These are phyloP conservation scores for Lichtheimia ramosa DNA, from an alignment of 371 early-diverging fungal species.

Conservation along the genomic window DNA sequence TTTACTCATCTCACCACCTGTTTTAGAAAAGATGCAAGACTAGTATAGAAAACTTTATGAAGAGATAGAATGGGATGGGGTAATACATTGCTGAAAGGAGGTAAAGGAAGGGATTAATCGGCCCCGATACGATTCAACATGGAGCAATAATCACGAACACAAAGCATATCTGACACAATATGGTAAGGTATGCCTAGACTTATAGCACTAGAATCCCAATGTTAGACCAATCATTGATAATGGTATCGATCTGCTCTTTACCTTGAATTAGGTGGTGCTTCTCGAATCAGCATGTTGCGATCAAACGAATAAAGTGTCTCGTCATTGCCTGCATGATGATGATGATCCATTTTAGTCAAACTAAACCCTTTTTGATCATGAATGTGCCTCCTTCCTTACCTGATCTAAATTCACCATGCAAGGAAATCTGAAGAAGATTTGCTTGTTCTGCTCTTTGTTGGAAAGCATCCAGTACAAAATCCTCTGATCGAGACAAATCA, in stretches of 20 bases:
- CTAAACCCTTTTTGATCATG: neutral
- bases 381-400: slow-evolving; percentile 24
- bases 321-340: slow-evolving; percentile 14
- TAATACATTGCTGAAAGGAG: neutral
- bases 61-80: neutral
- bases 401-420: slow-evolving; percentile 58
- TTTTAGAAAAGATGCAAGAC: no score
- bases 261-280: slow-evolving; percentile 50
- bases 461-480: slow-evolving; percentile 55
- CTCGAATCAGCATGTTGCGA: slow-evolving; percentile 55
- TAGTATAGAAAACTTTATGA: no score
- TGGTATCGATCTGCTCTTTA: slow-evolving; percentile 19
- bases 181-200: slow-evolving; percentile 50
- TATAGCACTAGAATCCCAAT: slow-evolving; percentile 26
- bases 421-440: slow-evolving; percentile 31
- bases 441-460: slow-evolving; percentile 41
- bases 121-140: slow-evolving; percentile 5
- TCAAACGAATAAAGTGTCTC: slow-evolving; percentile 45
- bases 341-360: no score
- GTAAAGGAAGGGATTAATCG: neutral
- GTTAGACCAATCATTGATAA: neutral
- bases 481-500: slow-evolving; percentile 35
- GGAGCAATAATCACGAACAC: slow-evolving; percentile 43
- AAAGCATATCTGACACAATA: slow-evolving; percentile 56
- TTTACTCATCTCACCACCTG: no score